These are phyloP conservation scores for Ophiostoma sp. DNA, from an alignment of 2,329 filamentous ascomycete species.

Conservation along the genomic window DNA sequence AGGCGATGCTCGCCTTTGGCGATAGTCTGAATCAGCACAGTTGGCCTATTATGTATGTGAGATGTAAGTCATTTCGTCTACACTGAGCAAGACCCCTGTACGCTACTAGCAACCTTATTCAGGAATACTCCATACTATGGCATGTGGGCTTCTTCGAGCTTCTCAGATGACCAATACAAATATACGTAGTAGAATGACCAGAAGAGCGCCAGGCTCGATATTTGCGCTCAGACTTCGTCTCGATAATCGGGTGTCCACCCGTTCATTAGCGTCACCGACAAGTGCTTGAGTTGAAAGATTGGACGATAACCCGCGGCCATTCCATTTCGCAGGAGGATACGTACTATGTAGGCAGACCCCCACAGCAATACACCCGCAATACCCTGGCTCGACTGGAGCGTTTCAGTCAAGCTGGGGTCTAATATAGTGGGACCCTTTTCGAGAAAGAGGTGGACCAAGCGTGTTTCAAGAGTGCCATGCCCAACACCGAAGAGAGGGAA, in stretches of 20 bases:
- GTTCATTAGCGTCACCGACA: not conserved
- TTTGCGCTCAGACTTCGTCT: not conserved
- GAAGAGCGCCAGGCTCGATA: not conserved
- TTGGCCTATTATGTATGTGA: too few species aligned
- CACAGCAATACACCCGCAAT: not conserved
- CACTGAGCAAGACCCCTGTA: too few species aligned
- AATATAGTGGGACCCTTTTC: not conserved
- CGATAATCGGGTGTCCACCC: not conserved
- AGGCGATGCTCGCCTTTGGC: not conserved
- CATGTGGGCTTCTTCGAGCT: not conserved
- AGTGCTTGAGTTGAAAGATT: not conserved
- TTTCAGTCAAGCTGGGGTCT: conserved; percentile 12
- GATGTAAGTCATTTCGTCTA: too few species aligned
- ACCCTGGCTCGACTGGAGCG: not conserved
- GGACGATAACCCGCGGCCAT: not conserved
- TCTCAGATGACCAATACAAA: too few species aligned
- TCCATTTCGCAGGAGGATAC: too few species aligned
- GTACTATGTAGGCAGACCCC: too few species aligned
- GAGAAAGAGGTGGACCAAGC: conserved; percentile 3
- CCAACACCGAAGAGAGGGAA: not conserved
- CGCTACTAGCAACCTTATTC: too few species aligned
- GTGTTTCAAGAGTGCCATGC: not conserved
- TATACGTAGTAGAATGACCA: not conserved
- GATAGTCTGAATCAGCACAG: too few species aligned
- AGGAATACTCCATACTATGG: too few species aligned